Percentiles rank a stretch among this genome's conserved stretches.
Conservation (phyloP, 192 early-diverging fungal species). For the Chytriomyces sp. region DNA sequence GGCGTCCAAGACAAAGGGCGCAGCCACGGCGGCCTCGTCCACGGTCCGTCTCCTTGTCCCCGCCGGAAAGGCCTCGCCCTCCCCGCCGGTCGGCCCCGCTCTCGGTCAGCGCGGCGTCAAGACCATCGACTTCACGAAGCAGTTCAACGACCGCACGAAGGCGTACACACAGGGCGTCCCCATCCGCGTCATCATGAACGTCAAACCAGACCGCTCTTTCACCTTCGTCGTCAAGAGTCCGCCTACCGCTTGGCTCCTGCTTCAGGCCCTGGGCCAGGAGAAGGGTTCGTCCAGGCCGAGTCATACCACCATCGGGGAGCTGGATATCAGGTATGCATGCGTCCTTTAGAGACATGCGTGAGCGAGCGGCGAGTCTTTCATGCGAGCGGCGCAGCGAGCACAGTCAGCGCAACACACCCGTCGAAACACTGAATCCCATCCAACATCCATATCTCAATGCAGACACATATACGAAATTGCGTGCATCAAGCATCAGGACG, state of each 20-base stretch:
- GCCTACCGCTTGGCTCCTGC: slow-evolving; percentile 83
- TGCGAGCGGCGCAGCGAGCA: too few species aligned
- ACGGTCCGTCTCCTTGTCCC: slow-evolving; percentile 20
- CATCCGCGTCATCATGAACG: slow-evolving; percentile 78
- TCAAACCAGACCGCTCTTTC: slow-evolving; percentile 91
- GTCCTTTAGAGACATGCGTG: too few species aligned
- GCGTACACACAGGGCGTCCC: slow-evolving; percentile 78
- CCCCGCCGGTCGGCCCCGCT: slow-evolving; percentile 92
- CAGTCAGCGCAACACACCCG: too few species aligned
- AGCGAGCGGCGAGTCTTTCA: too few species aligned
- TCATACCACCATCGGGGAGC: neutral
- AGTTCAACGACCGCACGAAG: slow-evolving; percentile 95
- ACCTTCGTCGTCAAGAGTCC: slow-evolving; percentile 87
- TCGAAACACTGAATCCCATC: too few species aligned
- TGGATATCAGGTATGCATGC: too few species aligned
- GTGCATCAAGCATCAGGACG: slow-evolving; percentile 83
- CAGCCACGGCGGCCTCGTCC: neutral
- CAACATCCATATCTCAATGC: too few species aligned
- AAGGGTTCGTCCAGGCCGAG: slow-evolving; percentile 8
- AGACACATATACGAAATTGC: slow-evolving; percentile 97
- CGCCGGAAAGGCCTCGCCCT: slow-evolving; percentile 89
- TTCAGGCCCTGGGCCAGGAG: slow-evolving; percentile 24
- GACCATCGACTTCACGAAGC: slow-evolving; percentile 98
- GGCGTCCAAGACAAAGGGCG: too few species aligned
- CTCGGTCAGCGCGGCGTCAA: slow-evolving; percentile 96